These are phyloP conservation scores for Rubroboletus pulcherrimus DNA, from an alignment of 768 basidiomycete species.

Conservation along the genomic window DNA sequence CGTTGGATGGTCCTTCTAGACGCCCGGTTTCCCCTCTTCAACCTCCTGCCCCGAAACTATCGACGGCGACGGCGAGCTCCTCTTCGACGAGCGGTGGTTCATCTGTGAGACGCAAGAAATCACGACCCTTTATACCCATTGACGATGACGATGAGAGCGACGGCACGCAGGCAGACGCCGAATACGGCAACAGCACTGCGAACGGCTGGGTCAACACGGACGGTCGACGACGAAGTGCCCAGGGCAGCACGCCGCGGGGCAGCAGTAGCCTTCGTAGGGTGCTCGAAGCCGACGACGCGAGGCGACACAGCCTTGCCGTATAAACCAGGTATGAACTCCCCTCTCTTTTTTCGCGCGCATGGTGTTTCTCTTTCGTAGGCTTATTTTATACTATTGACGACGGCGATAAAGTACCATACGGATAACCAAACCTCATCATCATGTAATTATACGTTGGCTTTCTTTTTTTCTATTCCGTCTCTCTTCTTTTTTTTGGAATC, in stretches of 20 bases:
- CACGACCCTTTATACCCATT: conserved; percentile 41
- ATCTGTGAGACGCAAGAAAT: conserved; percentile 50
- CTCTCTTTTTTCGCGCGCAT: conserved; percentile 16
- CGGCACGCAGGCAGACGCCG: conserved; percentile 68
- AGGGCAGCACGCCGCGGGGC: conserved; percentile 13
- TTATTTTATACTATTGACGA: conserved; percentile 35
- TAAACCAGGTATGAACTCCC: conserved; percentile 33
- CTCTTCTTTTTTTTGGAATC: conserved; percentile 4
- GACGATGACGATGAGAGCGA: conserved; percentile 61
- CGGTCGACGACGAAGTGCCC: conserved; percentile 46
- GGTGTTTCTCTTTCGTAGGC: conserved; percentile 24
- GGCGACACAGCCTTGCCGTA: conserved; percentile 67
- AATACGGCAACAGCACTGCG: conserved; percentile 41
- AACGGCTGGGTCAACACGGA: conserved; percentile 57
- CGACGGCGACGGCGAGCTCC: conserved; percentile 34
- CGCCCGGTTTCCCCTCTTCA: conserved; percentile 31
- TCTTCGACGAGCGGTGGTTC: conserved; percentile 22
- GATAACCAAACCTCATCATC: conserved; percentile 19
- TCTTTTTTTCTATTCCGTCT: background rate
- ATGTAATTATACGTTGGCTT: conserved; percentile 28
- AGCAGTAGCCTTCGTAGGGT: conserved; percentile 31
- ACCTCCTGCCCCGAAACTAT: conserved; percentile 35
- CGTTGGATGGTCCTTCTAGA: conserved; percentile 33
- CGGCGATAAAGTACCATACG: conserved; percentile 19
- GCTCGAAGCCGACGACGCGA: conserved; percentile 46